Conservation (phyloP, 371 early-diverging fungal genomes). For the Rhizopus stolonifer region DNA sequence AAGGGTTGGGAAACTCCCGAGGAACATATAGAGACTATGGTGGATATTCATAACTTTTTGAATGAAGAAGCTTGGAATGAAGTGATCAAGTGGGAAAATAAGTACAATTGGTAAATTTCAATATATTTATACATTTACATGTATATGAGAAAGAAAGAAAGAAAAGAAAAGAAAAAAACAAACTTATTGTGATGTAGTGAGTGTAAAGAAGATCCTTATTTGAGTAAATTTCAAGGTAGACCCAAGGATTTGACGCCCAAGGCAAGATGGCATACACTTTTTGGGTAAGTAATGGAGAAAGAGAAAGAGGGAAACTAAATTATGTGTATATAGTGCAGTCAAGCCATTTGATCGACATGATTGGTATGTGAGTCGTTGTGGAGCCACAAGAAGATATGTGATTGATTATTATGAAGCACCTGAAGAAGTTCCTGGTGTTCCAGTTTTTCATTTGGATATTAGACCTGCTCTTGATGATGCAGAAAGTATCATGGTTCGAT, state of each 20-base stretch:
- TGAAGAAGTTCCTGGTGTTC: constrained; percentile 64
- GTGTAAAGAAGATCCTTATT: constrained; percentile 63
- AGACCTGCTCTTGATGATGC: constrained; percentile 78
- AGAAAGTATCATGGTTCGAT: constrained; percentile 60
- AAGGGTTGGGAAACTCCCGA: constrained; percentile 94
- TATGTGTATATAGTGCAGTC: constrained; percentile 51
- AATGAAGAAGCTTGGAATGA: constrained; percentile 95
- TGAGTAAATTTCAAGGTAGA: constrained; percentile 81
- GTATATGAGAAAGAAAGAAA: neutral
- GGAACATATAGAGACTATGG: constrained; percentile 88
- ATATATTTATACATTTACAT: neutral
- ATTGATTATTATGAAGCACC: constrained; percentile 78
- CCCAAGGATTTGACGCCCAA: constrained; percentile 79
- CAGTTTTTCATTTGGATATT: constrained; percentile 80
- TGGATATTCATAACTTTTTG: constrained; percentile 95
- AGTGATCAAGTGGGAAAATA: constrained; percentile 90
- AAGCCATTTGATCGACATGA: constrained; percentile 82
- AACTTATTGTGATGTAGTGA: constrained; percentile 27
- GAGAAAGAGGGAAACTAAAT: neutral
- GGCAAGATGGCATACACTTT: constrained; percentile 63
- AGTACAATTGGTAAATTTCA: constrained; percentile 63
- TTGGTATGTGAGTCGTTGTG: constrained; percentile 77
- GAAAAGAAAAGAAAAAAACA: neutral
- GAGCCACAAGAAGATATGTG: constrained; percentile 70
- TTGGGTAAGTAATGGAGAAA: constrained; percentile 56